Evolutionary conservation across 345 rosid species (phyloP), one percentile per base, ranked within the genome.

Genomic region (Populus euphratica): DNA sequence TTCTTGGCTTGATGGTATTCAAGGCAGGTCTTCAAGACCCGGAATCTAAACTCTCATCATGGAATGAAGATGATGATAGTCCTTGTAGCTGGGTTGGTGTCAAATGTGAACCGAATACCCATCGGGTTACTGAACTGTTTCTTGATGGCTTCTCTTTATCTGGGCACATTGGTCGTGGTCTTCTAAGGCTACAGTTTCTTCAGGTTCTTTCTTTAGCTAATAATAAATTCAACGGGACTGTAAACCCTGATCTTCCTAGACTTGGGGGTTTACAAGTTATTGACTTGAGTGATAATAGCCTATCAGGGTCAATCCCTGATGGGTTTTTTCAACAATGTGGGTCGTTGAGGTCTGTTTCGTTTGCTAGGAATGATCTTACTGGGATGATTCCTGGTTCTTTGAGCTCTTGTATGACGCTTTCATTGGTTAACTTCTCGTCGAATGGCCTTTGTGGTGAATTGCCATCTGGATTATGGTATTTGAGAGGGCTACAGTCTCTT

Each of bases 11-110:
- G 76, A 89, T 96, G 38, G 97, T 90, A 41, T 94, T 96, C 89
- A 94, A 94, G 79, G 94, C 97, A 0, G 97, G 90, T 78, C 73
- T 96, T 14, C 88, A 85, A 78, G 99, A 96, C 90, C 95, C 97
- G 27, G 81, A 77, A 52, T 86, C 83, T 54, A 91, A 89, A 87
- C 95, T 96, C 17, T 80, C 84, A 0, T 90, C 99, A 16, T 96
- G 99, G 99, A 87, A 85, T 68, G 97, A 90, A 86, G 97, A 96
- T 38, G 95, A 89, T 52, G 89, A 89, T 82, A 87, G 61, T 80
- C 90, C 98, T 50, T 96, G 99, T 79, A 79, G 78, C 74, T 94
- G 98, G 98, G 64, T 65, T 41, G 98, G 98, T 44, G 94, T 92
- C 68, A 87, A 81, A 68, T 96, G 99, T 77, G 92, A 89, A 88